phyloP scores from a whole-genome alignment of 768 basidiomycete genomes.

The Auriscalpium orientale region DNA sequence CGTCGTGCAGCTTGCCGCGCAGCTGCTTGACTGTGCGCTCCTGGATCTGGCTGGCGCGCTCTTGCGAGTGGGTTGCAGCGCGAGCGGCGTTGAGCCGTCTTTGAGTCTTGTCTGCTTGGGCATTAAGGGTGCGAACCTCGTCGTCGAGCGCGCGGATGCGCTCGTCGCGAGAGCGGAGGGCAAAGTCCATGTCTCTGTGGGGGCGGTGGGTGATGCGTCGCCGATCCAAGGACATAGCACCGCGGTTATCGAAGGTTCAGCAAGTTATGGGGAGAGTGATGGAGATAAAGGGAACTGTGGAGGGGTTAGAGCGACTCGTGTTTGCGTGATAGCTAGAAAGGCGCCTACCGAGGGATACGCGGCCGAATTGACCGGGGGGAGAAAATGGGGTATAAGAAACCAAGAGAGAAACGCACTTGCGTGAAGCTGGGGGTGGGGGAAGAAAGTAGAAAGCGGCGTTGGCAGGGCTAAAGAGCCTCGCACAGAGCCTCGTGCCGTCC shows the following conservation, averaged over 20 bases:
- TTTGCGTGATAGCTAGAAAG: too few species aligned
- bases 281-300: background rate
- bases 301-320: too few species aligned
- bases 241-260: background rate
- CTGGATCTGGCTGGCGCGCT: constrained; percentile 8
- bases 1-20: constrained; percentile 7
- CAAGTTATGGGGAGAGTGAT: background rate
- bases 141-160: constrained; percentile 11
- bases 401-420: too few species aligned
- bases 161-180: constrained; percentile 12
- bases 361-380: too few species aligned
- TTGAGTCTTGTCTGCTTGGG: constrained; percentile 5
- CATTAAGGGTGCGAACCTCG: constrained; percentile 1
- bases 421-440: too few species aligned
- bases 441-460: too few species aligned
- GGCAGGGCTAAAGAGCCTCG: too few species aligned
- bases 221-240: constrained; percentile 3
- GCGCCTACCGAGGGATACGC: too few species aligned
- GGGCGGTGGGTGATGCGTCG: constrained; percentile 10
- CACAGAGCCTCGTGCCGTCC: too few species aligned
- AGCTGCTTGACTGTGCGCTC: constrained; percentile 15
- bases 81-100: constrained; percentile 12
- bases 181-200: constrained; percentile 6
- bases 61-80: constrained; percentile 7
- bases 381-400: too few species aligned